Conservation (phyloP, 1,284 basidiomycete species). For the Chalciporus piperatoides region DNA sequence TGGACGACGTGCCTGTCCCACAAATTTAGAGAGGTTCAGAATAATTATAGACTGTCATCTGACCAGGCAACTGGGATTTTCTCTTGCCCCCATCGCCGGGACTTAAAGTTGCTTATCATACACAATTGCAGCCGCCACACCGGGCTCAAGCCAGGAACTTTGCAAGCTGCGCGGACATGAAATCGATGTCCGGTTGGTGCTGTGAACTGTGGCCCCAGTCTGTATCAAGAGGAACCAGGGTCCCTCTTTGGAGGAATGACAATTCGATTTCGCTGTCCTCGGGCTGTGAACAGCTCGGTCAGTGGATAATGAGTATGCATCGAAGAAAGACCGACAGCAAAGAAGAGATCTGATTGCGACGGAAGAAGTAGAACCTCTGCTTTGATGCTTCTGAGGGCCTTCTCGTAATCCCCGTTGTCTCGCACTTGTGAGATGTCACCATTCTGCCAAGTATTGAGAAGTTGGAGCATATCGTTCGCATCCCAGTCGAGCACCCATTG, state of each 20-base stretch:
- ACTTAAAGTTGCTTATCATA: too few species aligned
- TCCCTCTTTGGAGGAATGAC: slow-evolving; percentile 35
- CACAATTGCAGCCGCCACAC: not conserved
- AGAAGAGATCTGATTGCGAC: slow-evolving; percentile 56
- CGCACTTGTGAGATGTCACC: slow-evolving; percentile 51
- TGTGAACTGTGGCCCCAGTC: slow-evolving; percentile 18
- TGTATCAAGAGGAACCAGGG: slow-evolving; percentile 15
- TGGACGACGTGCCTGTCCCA: not conserved
- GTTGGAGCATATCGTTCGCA: slow-evolving; percentile 52
- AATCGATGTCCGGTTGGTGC: slow-evolving; percentile 7
- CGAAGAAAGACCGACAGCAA: slow-evolving; percentile 37
- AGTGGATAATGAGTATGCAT: not conserved
- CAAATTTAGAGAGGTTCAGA: slow-evolving; percentile 16
- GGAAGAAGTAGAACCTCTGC: slow-evolving; percentile 57
- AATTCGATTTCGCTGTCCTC: slow-evolving; percentile 55
- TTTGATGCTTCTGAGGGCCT: slow-evolving; percentile 41
- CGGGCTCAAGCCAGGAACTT: slow-evolving; percentile 15
- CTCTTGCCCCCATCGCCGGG: not conserved
- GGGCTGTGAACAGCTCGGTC: slow-evolving; percentile 34
- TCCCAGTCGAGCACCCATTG: slow-evolving; percentile 46
- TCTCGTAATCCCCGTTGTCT: slow-evolving; percentile 41
- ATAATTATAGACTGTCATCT: not conserved
- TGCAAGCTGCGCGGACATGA: slow-evolving; percentile 9
- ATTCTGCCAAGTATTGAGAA: slow-evolving; percentile 53
- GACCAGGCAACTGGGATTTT: not conserved